phyloP scores from a whole-genome alignment of 2,329 filamentous ascomycete species.

The Colletotrichum sublineola region DNA sequence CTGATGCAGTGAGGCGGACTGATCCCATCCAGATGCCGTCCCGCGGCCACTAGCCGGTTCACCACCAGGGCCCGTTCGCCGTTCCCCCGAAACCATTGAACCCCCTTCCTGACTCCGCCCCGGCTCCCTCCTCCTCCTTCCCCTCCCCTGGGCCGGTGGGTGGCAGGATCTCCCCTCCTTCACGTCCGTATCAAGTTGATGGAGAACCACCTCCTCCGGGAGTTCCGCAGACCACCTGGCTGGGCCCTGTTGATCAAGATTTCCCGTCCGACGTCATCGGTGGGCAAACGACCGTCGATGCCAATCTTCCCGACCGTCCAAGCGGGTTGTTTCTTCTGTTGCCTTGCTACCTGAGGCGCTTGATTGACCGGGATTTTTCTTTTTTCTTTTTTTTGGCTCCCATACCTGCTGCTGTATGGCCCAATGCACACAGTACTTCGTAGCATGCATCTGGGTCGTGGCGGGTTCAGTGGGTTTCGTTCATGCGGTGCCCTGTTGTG shows the following conservation, averaged over 20 bases:
- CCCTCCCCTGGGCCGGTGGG: neutral
- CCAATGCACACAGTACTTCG: too few species aligned
- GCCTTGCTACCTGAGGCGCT: neutral
- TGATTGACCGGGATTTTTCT: neutral
- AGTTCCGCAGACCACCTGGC: neutral
- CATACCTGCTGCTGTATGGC: neutral
- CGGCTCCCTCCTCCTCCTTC: neutral
- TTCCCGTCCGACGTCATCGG: conserved; percentile 34
- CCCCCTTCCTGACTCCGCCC: neutral
- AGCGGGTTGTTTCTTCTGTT: conserved; percentile 4
- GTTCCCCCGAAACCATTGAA: neutral
- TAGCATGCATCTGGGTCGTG: neutral
- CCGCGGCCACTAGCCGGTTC: neutral
- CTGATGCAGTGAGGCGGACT: too few species aligned
- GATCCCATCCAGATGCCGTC: neutral
- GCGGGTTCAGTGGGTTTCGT: neutral
- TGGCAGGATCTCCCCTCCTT: conserved; percentile 25
- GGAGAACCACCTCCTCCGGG: conserved; percentile 20
- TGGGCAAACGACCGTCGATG: conserved; percentile 19
- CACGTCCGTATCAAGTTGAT: conserved; percentile 39
- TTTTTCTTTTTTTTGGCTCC: neutral
- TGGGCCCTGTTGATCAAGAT: conserved; percentile 24
- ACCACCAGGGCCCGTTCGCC: conserved; percentile 1
- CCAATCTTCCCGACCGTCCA: conserved; percentile 7
- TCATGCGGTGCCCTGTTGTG: neutral